Evolutionary conservation across 202 grass and related monocot genomes (phyloP).

Genomic region (Setaria viridis): DNA sequence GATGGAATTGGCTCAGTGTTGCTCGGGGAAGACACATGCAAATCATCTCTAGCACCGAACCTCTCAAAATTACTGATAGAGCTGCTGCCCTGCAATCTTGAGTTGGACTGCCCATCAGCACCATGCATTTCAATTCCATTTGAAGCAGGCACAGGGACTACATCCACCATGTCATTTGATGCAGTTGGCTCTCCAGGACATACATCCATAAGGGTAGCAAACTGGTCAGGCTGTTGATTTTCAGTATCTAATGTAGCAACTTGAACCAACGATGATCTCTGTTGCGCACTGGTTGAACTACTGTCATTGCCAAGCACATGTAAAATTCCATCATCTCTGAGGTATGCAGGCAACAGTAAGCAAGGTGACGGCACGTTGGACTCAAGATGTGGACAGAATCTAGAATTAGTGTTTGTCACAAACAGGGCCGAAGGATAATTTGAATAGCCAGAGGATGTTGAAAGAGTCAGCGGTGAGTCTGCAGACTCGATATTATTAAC

Average conservation of each 20-base stretch:
- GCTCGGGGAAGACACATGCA: slow-evolving; percentile 46
- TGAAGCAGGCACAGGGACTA: slow-evolving; percentile 19
- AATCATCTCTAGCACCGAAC: slow-evolving; percentile 33
- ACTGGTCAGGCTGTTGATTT: slow-evolving; percentile 50
- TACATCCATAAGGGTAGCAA: slow-evolving; percentile 77
- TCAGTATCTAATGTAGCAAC: slow-evolving; percentile 49
- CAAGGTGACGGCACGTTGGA: slow-evolving; percentile 58
- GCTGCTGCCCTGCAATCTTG: slow-evolving; percentile 42
- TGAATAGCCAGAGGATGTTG: slow-evolving; percentile 91
- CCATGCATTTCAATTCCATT: slow-evolving; percentile 42
- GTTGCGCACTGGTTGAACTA: slow-evolving; percentile 49
- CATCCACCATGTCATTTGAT: slow-evolving; percentile 41
- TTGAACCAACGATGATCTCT: slow-evolving; percentile 56
- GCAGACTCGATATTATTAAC: slow-evolving; percentile 96
- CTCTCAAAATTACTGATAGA: slow-evolving; percentile 45
- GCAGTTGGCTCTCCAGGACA: slow-evolving; percentile 66
- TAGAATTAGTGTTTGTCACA: slow-evolving; percentile 73
- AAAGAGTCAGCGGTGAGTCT: slow-evolving; percentile 77
- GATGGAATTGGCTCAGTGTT: slow-evolving; percentile 37
- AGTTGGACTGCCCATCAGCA: slow-evolving; percentile 9
- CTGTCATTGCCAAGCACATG: slow-evolving; percentile 54
- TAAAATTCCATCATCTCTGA: slow-evolving; percentile 65
- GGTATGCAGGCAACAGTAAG: slow-evolving; percentile 73
- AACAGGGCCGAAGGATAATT: slow-evolving; percentile 85
- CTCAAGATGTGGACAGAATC: slow-evolving; percentile 56